phyloP scores from a whole-genome alignment of 441 rosid genomes.

The Breynia disticha region DNA sequence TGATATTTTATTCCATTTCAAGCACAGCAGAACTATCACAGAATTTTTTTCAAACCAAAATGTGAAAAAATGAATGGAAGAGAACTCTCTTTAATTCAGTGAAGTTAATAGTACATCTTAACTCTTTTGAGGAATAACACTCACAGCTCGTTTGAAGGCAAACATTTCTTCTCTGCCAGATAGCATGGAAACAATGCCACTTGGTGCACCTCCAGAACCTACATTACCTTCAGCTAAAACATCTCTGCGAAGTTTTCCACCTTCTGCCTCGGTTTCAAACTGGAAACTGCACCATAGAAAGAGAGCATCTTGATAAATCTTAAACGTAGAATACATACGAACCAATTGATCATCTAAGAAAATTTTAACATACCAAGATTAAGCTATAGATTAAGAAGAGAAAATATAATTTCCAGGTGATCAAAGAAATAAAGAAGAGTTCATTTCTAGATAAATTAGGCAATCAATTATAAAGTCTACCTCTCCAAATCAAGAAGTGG shows the following conservation, averaged over 20 bases:
- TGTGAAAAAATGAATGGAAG: too few relatives aligned
- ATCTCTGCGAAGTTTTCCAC: slow-evolving; percentile 60
- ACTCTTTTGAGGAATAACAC: slow-evolving; percentile 16
- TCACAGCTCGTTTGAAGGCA: slow-evolving; percentile 88
- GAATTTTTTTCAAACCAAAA: background rate
- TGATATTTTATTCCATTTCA: too few relatives aligned
- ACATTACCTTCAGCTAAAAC: slow-evolving; percentile 66
- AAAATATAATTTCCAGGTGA: too few relatives aligned
- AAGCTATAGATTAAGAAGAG: too few relatives aligned
- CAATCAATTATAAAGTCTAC: slow-evolving; percentile 16
- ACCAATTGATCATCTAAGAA: too few relatives aligned
- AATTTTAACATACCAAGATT: too few relatives aligned
- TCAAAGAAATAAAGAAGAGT: too few relatives aligned
- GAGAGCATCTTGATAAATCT: background rate
- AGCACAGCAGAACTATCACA: too few relatives aligned
- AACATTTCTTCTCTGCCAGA: slow-evolving; percentile 89
- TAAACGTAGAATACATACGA: background rate
- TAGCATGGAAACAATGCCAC: slow-evolving; percentile 60
- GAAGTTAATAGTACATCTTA: background rate
- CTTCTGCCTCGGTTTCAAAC: slow-evolving; percentile 85
- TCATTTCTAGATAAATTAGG: too few relatives aligned
- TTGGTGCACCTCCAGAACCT: slow-evolving; percentile 57
- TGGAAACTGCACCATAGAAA: slow-evolving; percentile 52
- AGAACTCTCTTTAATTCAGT: background rate
- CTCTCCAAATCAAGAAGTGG: slow-evolving; percentile 79